These are phyloP conservation scores for Penicillium flavigenum DNA, from an alignment of 495 filamentous ascomycete species.

Conservation along the genomic window DNA sequence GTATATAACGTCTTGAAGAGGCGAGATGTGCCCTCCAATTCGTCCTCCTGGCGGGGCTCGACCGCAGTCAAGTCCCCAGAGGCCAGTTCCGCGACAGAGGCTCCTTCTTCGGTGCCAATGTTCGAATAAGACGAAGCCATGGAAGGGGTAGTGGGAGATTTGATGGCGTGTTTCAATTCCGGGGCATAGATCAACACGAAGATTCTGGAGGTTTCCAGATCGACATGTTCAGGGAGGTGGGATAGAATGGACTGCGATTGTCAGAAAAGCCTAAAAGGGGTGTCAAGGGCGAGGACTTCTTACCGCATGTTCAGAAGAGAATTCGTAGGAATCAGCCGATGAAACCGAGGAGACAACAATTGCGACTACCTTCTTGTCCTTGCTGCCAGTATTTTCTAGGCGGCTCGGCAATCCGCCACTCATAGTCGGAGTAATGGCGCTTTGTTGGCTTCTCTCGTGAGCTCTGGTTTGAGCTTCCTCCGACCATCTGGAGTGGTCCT, in stretches of 20 bases:
- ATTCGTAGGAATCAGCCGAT: constrained; percentile 60
- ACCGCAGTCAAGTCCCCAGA: constrained; percentile 52
- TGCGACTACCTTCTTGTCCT: constrained; percentile 75
- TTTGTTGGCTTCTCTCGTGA: constrained; percentile 33
- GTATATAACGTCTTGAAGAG: constrained; percentile 74
- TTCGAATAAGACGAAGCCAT: constrained; percentile 86
- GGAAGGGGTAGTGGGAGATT: constrained; percentile 54
- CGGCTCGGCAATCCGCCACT: constrained; percentile 33
- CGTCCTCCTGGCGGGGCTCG: constrained; percentile 42
- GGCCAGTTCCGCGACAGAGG: constrained; percentile 63
- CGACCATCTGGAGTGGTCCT: constrained; percentile 81
- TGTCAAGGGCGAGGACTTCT: constrained; percentile 30
- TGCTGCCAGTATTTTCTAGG: constrained; percentile 20
- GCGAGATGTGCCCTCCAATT: constrained; percentile 42
- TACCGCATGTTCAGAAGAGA: constrained; percentile 73
- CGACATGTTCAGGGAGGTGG: constrained; percentile 73
- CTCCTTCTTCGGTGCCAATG: constrained; percentile 72
- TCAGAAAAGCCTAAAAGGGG: constrained; percentile 20
- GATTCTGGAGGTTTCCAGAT: constrained; percentile 65
- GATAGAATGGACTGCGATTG: constrained; percentile 76
- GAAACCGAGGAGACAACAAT: constrained; percentile 76
- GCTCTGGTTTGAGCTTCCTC: constrained; percentile 66
- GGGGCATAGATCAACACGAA: constrained; percentile 90
- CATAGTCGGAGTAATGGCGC: constrained; percentile 25
- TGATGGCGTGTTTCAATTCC: constrained; percentile 62